Conservation (phyloP, 495 filamentous ascomycete genomes). For the Arthonia radiata region DNA sequence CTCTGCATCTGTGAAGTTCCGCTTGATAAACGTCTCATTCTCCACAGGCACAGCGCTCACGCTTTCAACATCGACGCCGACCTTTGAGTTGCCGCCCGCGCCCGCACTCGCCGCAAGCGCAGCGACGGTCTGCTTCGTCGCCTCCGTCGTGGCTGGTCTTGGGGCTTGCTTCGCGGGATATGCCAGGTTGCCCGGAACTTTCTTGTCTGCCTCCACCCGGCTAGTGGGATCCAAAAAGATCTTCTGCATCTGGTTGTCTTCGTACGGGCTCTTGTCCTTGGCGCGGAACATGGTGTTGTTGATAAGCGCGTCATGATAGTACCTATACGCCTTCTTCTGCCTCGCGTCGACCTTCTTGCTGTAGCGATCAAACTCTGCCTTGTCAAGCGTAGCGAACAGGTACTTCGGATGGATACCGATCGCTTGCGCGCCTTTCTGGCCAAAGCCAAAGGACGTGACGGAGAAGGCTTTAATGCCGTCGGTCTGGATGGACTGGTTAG, state of each 20-base stretch:
- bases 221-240: slow-evolving; percentile 92
- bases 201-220: slow-evolving; percentile 63
- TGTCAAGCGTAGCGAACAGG: slow-evolving; percentile 81
- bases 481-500: slow-evolving; percentile 83
- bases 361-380: slow-evolving; percentile 59
- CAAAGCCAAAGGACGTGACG: slow-evolving; percentile 96
- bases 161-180: slow-evolving; percentile 27
- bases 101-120: slow-evolving; percentile 45
- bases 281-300: slow-evolving; percentile 94
- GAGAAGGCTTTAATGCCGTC: slow-evolving; percentile 97
- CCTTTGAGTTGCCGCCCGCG: slow-evolving; percentile 39
- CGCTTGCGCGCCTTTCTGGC: slow-evolving; percentile 92
- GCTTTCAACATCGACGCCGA: slow-evolving; percentile 81
- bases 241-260: slow-evolving; percentile 55
- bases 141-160: slow-evolving; percentile 14
- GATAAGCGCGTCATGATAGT: slow-evolving; percentile 90
- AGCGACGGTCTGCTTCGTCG: slow-evolving; percentile 55
- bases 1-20: slow-evolving; percentile 76
- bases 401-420: slow-evolving; percentile 94
- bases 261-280: slow-evolving; percentile 75
- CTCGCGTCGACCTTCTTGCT: slow-evolving; percentile 65
- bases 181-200: slow-evolving; percentile 46
- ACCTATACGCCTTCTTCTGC: slow-evolving; percentile 96
- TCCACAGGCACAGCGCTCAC: slow-evolving; percentile 65
- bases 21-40: slow-evolving; percentile 80